Base-by-base conservation (phyloP, 2,329 filamentous ascomycete genomes). In the Cladosporium colombiae region DNA sequence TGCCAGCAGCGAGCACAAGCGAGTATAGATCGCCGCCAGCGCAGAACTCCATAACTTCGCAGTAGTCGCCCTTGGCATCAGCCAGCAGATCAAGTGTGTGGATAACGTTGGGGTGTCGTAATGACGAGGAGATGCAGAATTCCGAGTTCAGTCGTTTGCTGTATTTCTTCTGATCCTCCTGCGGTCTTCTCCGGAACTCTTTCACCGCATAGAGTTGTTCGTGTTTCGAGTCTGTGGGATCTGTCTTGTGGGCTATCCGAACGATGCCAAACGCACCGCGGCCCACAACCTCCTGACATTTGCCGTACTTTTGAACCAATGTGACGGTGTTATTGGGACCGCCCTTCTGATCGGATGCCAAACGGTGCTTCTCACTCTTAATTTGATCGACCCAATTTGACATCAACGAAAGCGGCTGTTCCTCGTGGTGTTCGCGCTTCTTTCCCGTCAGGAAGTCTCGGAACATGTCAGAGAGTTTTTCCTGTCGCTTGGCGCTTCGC, bases 41-140 rank as follows among this genome's bases (percentile, higher is more conserved):
- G 77, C 95, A 99, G 76, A 95, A 99, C 80, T 99, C 95, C 95
- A 99, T 99, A 62, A 99, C 95, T 78, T 99, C 95, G 79, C 95
- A 99, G 79, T 95, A 98, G 76, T 97, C 93, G 67, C 95, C 95
- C 81, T 98, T 98, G 73, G 94, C 88, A 75, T 99, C 95, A 79
- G 97, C 92, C 49, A 99, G 86, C 13, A 99, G 85, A 76, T 99
- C 95, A 62, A 99, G 86, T 0, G 95, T 99, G 78, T 97, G 95
- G 72, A 99, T 99, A 74, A 99, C 92, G 76, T 99, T 99, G 16
- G 95, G 94, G 76, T 99, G 95, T 69, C 93, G 91, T 68, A 99
- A 87, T 11, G 93, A 97, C 0, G 94, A 98, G 0, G 95, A 98
- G 72, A 99, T 98, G 81, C 95, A 98, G 78, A 99, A 99, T 76